A percentile compares a stretch with the other conserved stretches of the same genome.
phyloP scores from a whole-genome alignment of 768 basidiomycete genomes.

The Holtermanniella nyarrowii region DNA sequence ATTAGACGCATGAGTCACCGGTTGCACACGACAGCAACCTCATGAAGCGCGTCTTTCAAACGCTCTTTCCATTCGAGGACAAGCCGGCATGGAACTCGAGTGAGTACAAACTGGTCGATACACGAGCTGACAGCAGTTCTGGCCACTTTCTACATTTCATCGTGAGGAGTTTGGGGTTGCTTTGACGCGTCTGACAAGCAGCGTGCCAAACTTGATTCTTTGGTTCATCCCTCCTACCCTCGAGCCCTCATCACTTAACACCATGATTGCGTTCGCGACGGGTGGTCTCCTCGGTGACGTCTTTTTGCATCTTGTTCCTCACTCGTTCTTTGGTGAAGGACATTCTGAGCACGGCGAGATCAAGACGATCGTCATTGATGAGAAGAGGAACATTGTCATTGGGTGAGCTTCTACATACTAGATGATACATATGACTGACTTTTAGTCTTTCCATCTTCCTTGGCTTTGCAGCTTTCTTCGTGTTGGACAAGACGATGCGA shows the following conservation, averaged over 20 bases:
- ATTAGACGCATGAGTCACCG: too few relatives aligned
- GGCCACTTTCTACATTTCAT: constrained; percentile 92
- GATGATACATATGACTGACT: neutral
- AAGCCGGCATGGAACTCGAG: constrained; percentile 79
- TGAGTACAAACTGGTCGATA: constrained; percentile 26
- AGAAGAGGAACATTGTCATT: constrained; percentile 80
- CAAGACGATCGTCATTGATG: constrained; percentile 63
- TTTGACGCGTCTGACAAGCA: constrained; percentile 43
- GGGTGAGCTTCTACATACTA: constrained; percentile 49
- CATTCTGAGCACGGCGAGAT: constrained; percentile 41
- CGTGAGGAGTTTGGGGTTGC: constrained; percentile 49
- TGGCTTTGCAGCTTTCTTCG: constrained; percentile 82
- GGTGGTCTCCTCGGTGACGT: constrained; percentile 88
- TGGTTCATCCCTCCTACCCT: constrained; percentile 87
- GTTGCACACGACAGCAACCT: constrained; percentile 9
- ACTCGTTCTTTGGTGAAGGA: constrained; percentile 82
- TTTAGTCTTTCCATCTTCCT: constrained; percentile 55
- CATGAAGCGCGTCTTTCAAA: constrained; percentile 67
- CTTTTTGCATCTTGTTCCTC: constrained; percentile 81
- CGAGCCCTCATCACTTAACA: constrained; percentile 71
- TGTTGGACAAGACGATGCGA: constrained; percentile 83
- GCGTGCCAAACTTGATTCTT: constrained; percentile 87
- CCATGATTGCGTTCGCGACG: constrained; percentile 91
- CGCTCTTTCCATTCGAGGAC: constrained; percentile 64
- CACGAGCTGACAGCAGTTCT: constrained; percentile 47